Evolutionary conservation across 2,329 filamentous ascomycete species (phyloP).

Genomic region (Diplodia corticola): DNA sequence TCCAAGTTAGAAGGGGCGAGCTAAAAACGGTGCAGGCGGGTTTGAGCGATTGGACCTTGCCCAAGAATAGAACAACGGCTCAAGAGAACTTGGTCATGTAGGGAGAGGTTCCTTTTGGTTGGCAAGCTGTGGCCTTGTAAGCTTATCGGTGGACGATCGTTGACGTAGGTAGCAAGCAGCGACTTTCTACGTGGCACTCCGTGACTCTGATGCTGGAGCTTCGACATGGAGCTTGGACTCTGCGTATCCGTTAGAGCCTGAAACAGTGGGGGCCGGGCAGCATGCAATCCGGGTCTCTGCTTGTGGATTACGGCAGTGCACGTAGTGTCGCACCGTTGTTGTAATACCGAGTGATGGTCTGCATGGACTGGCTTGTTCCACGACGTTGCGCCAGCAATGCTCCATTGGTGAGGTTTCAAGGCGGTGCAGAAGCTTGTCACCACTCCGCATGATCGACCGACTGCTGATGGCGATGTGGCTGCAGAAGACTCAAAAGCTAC

Average conservation of each 20-base stretch:
- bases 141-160: background rate
- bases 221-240: background rate
- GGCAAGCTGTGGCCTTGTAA: background rate
- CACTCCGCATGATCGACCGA: background rate
- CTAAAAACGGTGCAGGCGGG: background rate
- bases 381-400: background rate
- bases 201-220: background rate
- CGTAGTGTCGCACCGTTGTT: background rate
- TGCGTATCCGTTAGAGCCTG: background rate
- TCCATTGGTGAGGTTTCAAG: background rate
- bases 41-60: background rate
- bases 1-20: too few species aligned
- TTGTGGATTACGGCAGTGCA: background rate
- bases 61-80: background rate
- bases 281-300: background rate
- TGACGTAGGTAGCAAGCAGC: background rate
- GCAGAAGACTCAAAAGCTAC: background rate
- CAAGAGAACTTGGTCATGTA: background rate
- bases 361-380: background rate
- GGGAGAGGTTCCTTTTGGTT: background rate
- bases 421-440: background rate
- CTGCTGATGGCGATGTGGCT: slow-evolving; percentile 9
- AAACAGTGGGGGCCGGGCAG: background rate
- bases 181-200: background rate
- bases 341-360: background rate